Conservation (phyloP, 176 grass and related monocot species). For the Avena eriantha region DNA sequence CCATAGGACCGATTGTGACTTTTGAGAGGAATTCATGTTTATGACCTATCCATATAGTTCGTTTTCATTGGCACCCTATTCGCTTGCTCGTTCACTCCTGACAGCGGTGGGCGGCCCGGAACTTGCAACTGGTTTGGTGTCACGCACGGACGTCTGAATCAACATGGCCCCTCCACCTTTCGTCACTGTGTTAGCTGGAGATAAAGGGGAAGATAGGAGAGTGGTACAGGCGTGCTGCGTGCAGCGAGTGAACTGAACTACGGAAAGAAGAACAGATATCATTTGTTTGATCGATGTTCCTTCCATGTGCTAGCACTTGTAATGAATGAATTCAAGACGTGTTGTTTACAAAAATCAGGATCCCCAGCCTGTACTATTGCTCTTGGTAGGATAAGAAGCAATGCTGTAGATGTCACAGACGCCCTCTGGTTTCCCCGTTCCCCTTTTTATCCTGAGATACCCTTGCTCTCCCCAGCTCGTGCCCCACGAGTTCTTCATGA, state of each 20-base stretch:
- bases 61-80: not conserved
- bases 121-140: not conserved
- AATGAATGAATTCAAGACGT: slow-evolving; percentile 42
- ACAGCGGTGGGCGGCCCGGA: not conserved
- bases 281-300: not conserved
- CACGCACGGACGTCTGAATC: not conserved
- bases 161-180: not conserved
- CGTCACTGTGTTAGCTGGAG: not conserved
- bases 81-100: not conserved
- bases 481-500: slow-evolving; percentile 92
- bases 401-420: slow-evolving; percentile 71
- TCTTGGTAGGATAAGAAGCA: slow-evolving; percentile 81
- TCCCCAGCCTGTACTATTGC: slow-evolving; percentile 19
- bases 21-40: too few species aligned
- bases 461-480: slow-evolving; percentile 74
- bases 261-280: not conserved
- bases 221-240: not conserved
- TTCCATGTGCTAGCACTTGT: not conserved
- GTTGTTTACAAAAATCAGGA: slow-evolving; percentile 2
- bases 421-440: slow-evolving; percentile 69
- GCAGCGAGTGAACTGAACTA: not conserved
- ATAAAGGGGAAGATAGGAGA: not conserved
- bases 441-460: slow-evolving; percentile 77
- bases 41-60: too few species aligned
- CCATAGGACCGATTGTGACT: slow-evolving; percentile 31